Conservation (phyloP, 139 green algal species). For the Zygnema circumcarinatum region DNA sequence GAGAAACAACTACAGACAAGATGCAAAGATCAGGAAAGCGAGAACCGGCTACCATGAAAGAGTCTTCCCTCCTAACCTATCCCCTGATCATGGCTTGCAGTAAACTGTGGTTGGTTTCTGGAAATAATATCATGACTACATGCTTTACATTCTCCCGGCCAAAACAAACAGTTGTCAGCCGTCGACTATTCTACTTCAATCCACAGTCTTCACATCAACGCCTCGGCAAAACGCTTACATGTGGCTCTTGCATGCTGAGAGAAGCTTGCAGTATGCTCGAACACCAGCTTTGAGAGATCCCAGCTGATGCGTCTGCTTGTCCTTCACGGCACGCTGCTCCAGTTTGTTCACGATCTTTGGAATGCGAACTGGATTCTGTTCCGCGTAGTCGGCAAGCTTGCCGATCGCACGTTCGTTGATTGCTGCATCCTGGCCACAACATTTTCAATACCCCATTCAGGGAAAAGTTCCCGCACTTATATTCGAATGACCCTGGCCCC, state of each 20-base stretch:
- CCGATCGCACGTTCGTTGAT: conserved; percentile 32
- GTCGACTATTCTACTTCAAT: too few species aligned
- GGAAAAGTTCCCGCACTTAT: neutral
- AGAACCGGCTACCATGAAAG: too few species aligned
- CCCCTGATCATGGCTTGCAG: too few species aligned
- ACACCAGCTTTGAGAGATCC: conserved; percentile 4
- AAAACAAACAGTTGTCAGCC: too few species aligned
- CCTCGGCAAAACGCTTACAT: conserved; percentile 47
- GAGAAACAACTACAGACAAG: neutral
- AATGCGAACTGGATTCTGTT: conserved; percentile 36
- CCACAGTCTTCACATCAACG: too few species aligned
- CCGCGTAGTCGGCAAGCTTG: conserved; percentile 47
- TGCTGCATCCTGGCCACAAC: conserved; percentile 20
- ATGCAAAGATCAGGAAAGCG: too few species aligned
- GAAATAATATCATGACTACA: too few species aligned
- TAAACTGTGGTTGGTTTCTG: too few species aligned
- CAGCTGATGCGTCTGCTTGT: conserved; percentile 10
- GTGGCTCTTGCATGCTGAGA: conserved; percentile 29
- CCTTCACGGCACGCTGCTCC: conserved; percentile 13
- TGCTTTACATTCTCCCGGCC: too few species aligned
- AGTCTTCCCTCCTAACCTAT: too few species aligned
- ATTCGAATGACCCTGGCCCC: neutral
- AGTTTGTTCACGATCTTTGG: conserved; percentile 49
- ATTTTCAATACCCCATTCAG: neutral
- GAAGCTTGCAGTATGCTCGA: conserved; percentile 31